Percentiles rank a stretch among this genome's conserved stretches.
phyloP scores from a whole-genome alignment of 345 rosid species.

The Sonneratia caseolaris region DNA sequence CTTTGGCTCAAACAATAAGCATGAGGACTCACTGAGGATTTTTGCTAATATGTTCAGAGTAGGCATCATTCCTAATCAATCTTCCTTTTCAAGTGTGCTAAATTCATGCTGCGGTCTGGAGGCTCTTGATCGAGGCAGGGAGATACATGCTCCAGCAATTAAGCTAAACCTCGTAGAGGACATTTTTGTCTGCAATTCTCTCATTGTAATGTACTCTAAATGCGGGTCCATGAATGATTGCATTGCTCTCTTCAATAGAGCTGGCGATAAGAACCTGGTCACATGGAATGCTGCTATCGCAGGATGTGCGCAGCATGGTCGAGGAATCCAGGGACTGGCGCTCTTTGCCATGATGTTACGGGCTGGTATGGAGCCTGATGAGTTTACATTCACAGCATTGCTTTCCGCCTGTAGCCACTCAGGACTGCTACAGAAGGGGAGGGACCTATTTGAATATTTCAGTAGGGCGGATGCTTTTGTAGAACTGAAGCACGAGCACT shows the following conservation, averaged over 20 bases:
- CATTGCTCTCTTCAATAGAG: constrained; percentile 29
- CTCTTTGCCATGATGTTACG: constrained; percentile 54
- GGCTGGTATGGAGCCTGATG: constrained; percentile 40
- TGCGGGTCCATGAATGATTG: constrained; percentile 45
- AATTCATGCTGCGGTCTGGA: constrained; percentile 57
- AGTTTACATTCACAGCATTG: constrained; percentile 69
- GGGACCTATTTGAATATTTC: constrained; percentile 42
- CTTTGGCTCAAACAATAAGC: constrained; percentile 37
- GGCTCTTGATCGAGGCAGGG: constrained; percentile 54
- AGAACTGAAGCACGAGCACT: constrained; percentile 40
- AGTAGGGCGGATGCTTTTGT: constrained; percentile 16
- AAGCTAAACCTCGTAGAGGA: constrained; percentile 50
- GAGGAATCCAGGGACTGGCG: constrained; percentile 35
- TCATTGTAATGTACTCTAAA: constrained; percentile 43
- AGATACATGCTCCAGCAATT: constrained; percentile 40
- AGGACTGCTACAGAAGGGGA: constrained; percentile 55
- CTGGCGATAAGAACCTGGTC: constrained; percentile 36
- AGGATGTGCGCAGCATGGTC: constrained; percentile 68
- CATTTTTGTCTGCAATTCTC: constrained; percentile 58
- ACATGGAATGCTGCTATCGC: constrained; percentile 64
- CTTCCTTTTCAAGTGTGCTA: constrained; percentile 56
- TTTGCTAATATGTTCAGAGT: constrained; percentile 45
- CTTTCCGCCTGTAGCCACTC: constrained; percentile 75
- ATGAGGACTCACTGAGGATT: constrained; percentile 38
- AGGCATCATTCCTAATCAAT: constrained; percentile 51